A percentile compares a stretch with the other conserved stretches of the same genome.
Conservation (phyloP, 306 rosid genomes). For the Fragaria ananassa region DNA sequence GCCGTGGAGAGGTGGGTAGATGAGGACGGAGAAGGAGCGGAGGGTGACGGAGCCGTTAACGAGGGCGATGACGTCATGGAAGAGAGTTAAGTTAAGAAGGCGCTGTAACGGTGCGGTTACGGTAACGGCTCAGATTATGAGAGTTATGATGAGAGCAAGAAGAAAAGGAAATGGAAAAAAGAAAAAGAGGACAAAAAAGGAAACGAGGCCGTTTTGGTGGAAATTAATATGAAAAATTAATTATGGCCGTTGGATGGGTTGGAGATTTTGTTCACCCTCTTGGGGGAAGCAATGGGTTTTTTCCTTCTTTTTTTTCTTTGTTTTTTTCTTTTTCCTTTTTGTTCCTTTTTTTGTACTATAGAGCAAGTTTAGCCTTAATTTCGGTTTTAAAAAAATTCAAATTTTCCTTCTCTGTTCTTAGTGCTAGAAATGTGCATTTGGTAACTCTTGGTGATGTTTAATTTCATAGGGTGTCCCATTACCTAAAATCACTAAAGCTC, state of each 20-base stretch:
- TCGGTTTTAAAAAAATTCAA: slow-evolving; percentile 6
- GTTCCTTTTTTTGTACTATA: slow-evolving; percentile 18
- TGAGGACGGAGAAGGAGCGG: slow-evolving; percentile 52
- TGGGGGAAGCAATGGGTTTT: slow-evolving; percentile 5
- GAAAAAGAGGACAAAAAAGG: neutral
- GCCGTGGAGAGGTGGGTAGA: slow-evolving; percentile 68
- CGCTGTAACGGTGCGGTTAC: neutral
- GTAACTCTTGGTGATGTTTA: neutral
- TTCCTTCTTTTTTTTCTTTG: neutral
- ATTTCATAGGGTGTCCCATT: neutral
- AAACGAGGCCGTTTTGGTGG: slow-evolving; percentile 36
- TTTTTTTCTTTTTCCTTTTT: neutral
- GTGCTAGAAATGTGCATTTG: neutral
- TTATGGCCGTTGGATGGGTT: slow-evolving; percentile 24
- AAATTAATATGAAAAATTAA: slow-evolving; percentile 9
- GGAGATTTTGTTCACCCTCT: slow-evolving; percentile 15
- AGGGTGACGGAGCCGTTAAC: slow-evolving; percentile 32
- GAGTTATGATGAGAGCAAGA: neutral
- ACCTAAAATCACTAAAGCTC: neutral
- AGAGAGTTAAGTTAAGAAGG: slow-evolving; percentile 29
- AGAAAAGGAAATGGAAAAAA: neutral
- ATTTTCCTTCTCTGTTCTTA: neutral
- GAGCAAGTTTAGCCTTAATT: slow-evolving; percentile 34
- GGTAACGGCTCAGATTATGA: slow-evolving; percentile 21
- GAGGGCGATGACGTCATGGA: slow-evolving; percentile 35